Conservation (phyloP, 2,329 filamentous ascomycete genomes). For the Cladophialophora psammophila region DNA sequence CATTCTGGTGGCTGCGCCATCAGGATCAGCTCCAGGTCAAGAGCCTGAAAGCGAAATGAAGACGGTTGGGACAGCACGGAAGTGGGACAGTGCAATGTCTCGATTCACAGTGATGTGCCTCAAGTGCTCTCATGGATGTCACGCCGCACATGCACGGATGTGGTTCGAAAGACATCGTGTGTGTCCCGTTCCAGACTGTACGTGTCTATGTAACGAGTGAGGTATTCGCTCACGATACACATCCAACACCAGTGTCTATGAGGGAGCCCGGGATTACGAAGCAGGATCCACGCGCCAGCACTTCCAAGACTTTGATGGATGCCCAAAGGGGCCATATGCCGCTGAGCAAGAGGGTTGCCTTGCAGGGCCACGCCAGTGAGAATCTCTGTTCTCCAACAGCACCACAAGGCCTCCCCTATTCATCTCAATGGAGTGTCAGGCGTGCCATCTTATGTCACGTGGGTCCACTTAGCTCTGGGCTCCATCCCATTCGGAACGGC, state of each 20-base stretch:
- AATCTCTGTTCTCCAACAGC: background rate
- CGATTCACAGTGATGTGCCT: constrained; percentile 68
- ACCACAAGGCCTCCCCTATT: background rate
- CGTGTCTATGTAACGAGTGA: constrained; percentile 58
- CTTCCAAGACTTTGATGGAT: background rate
- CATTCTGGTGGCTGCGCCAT: constrained; percentile 10
- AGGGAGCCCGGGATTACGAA: background rate
- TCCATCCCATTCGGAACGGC: background rate
- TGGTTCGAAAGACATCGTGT: constrained; percentile 65
- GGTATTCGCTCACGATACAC: background rate
- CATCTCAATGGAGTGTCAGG: background rate
- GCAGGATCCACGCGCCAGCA: background rate
- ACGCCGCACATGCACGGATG: constrained; percentile 67
- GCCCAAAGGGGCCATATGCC: background rate
- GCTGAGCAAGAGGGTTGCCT: background rate
- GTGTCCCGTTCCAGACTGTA: constrained; percentile 64
- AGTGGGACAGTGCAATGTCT: constrained; percentile 56
- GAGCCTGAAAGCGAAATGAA: constrained; percentile 21
- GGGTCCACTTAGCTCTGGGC: background rate
- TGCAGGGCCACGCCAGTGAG: background rate
- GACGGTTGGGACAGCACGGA: constrained; percentile 24
- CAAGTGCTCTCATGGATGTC: constrained; percentile 69
- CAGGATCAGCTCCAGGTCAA: constrained; percentile 1
- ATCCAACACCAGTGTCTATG: background rate
- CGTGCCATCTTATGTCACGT: constrained; percentile 17